phyloP scores from a whole-genome alignment of 345 rosid genomes.

The Leavenworthia alabamica region DNA sequence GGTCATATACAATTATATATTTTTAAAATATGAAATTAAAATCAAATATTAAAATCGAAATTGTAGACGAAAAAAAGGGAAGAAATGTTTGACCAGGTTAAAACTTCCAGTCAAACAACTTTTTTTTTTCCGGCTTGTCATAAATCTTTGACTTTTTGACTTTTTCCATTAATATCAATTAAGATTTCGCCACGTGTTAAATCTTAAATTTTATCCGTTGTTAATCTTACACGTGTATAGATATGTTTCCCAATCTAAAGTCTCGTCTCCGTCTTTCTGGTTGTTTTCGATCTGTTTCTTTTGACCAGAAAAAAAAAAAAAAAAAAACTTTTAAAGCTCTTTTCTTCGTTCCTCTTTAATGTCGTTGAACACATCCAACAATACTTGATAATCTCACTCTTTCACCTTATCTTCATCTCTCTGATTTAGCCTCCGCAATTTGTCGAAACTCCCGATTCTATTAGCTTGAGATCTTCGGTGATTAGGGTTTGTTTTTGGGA shows the following conservation, averaged over 20 bases:
- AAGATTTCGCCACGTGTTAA: conserved; percentile 19
- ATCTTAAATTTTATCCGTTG: background rate
- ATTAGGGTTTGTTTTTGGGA: conserved; percentile 16
- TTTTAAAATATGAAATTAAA: background rate
- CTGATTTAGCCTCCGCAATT: background rate
- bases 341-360: conserved; percentile 3
- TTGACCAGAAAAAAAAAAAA: conserved; percentile 13
- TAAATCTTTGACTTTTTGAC: conserved; percentile 26
- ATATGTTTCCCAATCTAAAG: background rate
- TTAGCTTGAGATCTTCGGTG: background rate
- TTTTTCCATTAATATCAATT: conserved; percentile 3
- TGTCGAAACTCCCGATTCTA: background rate
- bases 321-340: background rate
- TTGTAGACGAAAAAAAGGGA: conserved; percentile 3
- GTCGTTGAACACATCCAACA: conserved; percentile 16
- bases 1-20: background rate
- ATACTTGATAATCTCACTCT: conserved; percentile 25
- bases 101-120: conserved; percentile 17
- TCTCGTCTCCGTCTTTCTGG: conserved; percentile 22
- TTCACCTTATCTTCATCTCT: background rate
- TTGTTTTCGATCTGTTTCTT: conserved; percentile 25
- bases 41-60: background rate
- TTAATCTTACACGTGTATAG: conserved; percentile 20
- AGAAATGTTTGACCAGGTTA: conserved; percentile 13
- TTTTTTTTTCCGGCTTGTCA: background rate